These are phyloP conservation scores for Dipteronia dyeriana DNA, from an alignment of 345 rosid genomes.

Conservation along the genomic window DNA sequence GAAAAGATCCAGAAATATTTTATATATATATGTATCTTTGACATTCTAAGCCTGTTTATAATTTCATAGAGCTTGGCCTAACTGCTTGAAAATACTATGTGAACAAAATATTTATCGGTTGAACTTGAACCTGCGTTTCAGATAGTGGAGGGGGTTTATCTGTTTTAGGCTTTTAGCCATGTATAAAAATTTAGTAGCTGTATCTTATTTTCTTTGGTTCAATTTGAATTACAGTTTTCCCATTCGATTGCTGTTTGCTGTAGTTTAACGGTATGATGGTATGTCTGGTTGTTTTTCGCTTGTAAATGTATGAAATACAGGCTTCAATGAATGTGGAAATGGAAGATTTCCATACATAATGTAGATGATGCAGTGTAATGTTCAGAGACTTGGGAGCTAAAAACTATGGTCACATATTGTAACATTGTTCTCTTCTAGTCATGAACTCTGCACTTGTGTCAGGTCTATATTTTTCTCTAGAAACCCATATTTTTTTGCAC, in stretches of 20 bases:
- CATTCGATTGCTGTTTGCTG: neutral
- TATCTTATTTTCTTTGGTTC: slow-evolving; percentile 12
- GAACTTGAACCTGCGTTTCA: neutral
- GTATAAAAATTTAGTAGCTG: neutral
- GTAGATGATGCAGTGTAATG: too few relatives aligned
- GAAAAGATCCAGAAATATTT: neutral
- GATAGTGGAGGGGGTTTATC: neutral
- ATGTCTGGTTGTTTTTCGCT: neutral
- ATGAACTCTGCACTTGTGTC: neutral
- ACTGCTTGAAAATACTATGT: neutral
- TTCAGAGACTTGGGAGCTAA: neutral
- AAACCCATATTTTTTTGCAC: neutral
- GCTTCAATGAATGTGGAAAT: neutral
- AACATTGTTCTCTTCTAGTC: neutral
- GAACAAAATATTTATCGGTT: slow-evolving; percentile 11
- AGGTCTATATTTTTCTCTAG: neutral
- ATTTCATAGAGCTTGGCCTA: slow-evolving; percentile 19
- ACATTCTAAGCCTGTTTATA: slow-evolving; percentile 13
- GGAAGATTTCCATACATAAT: neutral
- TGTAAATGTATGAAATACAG: neutral
- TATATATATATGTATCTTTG: neutral
- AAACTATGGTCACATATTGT: neutral
- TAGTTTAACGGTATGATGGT: neutral
- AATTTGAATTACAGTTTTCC: neutral
- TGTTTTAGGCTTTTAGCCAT: neutral